Evolutionary conservation across 331 rosid genomes (phyloP).

Genomic region (Rhamnella rubrinervis): DNA sequence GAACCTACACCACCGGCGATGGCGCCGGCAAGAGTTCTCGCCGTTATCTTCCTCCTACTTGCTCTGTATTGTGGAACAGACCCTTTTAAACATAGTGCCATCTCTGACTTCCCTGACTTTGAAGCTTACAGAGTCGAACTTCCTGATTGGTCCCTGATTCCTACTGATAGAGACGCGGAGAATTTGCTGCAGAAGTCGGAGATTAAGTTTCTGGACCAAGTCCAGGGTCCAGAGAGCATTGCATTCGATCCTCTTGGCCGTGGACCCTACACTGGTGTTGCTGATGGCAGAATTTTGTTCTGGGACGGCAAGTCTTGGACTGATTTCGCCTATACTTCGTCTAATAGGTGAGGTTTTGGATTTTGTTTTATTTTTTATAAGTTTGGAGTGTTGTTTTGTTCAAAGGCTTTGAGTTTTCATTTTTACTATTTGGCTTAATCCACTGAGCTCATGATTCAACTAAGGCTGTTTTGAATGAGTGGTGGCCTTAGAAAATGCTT

Average conservation of each 20-base stretch:
- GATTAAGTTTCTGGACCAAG: constrained; percentile 64
- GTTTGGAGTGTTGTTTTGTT: background rate
- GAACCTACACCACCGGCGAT: constrained; percentile 16
- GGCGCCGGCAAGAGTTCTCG: constrained; percentile 32
- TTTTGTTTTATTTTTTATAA: background rate
- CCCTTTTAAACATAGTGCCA: constrained; percentile 69
- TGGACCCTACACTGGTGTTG: constrained; percentile 92
- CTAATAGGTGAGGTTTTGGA: constrained; percentile 51
- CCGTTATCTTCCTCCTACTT: constrained; percentile 33
- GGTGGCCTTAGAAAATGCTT: background rate
- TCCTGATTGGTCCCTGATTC: constrained; percentile 63
- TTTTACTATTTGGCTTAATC: too few relatives aligned
- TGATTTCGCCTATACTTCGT: constrained; percentile 76
- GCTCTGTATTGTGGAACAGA: constrained; percentile 78
- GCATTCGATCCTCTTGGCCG: constrained; percentile 84
- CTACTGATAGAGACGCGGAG: constrained; percentile 47
- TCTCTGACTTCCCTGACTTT: constrained; percentile 67
- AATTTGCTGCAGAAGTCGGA: constrained; percentile 77
- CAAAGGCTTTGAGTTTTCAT: background rate
- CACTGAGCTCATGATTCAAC: too few relatives aligned
- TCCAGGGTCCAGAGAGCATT: constrained; percentile 91
- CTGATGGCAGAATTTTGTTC: constrained; percentile 77
- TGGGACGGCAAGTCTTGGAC: constrained; percentile 76
- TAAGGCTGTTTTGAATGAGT: background rate
- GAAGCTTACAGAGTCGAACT: constrained; percentile 38